Base-by-base conservation (phyloP, 805 yeast species). In the Starmerella cellae region DNA sequence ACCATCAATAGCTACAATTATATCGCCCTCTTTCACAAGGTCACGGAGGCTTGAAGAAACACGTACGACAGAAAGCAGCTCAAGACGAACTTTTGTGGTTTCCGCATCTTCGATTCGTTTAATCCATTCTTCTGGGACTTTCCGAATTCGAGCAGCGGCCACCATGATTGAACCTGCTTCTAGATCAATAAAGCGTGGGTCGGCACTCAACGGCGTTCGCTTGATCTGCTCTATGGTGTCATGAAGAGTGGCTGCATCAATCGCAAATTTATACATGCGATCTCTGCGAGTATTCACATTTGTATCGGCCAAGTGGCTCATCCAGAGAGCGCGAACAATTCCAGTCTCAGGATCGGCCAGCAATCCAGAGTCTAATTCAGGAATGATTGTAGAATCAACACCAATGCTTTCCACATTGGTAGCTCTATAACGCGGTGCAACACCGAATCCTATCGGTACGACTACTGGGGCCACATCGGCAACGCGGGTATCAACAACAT, bases 91-190 rank as follows among this genome's bases (percentile, higher is more conserved):
- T n/a, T 46, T 30, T 54, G 80, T 83, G 21, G 66, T 64, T 40
- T 74, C 70, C 26, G 68, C 70, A 21, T 70, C 66, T 58, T 82
- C 94, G 56, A 82, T 70, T 47, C 67, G 68, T 28, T 66, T 55
- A 46, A 87, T 79, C 93, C 94, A 84, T 34, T 74, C 74, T 52
- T 82, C 88, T 0, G 91, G 74, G 19, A 85, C 94, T n/a, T 94
- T 94, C 55, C 82, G 70, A 35, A 82, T 73, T 60, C 95, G 74
- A 2, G 93, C 94, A 55, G 75, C 79, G 21, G 76, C 70, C 20
- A 84, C 66, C 2, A 82, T 71, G 27, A 80, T 65, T 0, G 85
- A 68, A 14, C 72, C 70, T 52, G 83, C 76, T 54, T 83, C 95
- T 29, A 82, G 79, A 55, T 85, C 95, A 38, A 87, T 68, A 38